These are phyloP conservation scores for Wickerhamiella hasegawae DNA, from an alignment of 805 yeast genomes.

Conservation along the genomic window DNA sequence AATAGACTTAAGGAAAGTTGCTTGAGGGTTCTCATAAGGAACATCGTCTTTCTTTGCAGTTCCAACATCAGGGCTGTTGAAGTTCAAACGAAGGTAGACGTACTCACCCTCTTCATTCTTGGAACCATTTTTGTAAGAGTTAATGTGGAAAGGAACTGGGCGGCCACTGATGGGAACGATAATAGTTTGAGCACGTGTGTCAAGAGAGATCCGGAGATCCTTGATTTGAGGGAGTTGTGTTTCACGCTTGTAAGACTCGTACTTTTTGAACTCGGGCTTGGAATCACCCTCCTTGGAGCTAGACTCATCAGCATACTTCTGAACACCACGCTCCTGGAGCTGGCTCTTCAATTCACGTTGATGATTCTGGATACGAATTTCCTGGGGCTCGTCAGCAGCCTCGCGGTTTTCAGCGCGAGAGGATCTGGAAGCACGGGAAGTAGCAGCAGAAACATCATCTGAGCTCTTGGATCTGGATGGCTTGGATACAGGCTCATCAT, in stretches of 20 bases:
- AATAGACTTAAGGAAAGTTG: constrained; percentile 71
- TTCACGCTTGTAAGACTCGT: constrained; percentile 88
- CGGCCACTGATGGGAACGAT: constrained; percentile 85
- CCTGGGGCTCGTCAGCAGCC: constrained; percentile 55
- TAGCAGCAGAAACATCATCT: constrained; percentile 14
- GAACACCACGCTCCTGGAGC: constrained; percentile 73
- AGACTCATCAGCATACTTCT: constrained; percentile 25
- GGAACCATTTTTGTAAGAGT: constrained; percentile 84
- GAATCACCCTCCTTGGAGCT: constrained; percentile 25
- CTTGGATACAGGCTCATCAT: constrained; percentile 28
- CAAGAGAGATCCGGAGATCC: constrained; percentile 77
- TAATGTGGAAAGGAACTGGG: constrained; percentile 95
- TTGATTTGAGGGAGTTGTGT: constrained; percentile 78
- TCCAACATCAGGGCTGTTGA: constrained; percentile 86
- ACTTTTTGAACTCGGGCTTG: constrained; percentile 69
- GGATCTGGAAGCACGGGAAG: constrained; percentile 7
- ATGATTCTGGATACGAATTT: constrained; percentile 63
- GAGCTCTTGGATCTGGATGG: constrained; percentile 9
- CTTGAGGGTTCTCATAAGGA: constrained; percentile 84
- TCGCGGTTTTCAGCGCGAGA: constrained; percentile 10
- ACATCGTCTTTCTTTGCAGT: constrained; percentile 54
- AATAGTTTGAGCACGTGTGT: constrained; percentile 73
- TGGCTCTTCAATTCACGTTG: constrained; percentile 73
- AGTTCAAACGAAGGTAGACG: constrained; percentile 77
- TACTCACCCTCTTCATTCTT: constrained; percentile 93